A percentile compares a stretch with the other conserved stretches of the same genome.
These are phyloP conservation scores for Penicillium sp. DNA, from an alignment of 2,329 filamentous ascomycete species.

Conservation along the genomic window DNA sequence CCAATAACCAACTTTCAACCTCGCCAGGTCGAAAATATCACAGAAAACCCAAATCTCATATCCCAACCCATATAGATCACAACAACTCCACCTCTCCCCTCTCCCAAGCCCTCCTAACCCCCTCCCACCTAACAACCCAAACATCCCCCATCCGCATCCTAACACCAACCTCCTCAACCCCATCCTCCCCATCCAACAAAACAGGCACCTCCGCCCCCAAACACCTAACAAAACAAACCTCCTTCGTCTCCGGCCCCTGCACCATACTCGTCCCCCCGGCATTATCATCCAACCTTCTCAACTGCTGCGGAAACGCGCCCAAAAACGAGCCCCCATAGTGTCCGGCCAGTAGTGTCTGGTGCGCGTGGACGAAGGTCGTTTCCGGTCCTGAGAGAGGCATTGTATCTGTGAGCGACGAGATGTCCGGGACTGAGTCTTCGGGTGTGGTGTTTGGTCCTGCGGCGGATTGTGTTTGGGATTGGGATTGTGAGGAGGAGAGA, in stretches of 20 bases:
- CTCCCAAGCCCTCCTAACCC: conserved; percentile 64
- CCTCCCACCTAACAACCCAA: conserved; percentile 74
- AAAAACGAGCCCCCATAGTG: conserved; percentile 90
- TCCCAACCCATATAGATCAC: conserved; percentile 28
- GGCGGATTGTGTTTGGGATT: conserved; percentile 11
- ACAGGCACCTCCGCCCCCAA: conserved; percentile 55
- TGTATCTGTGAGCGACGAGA: conserved; percentile 48
- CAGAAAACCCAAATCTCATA: neutral
- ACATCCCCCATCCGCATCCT: conserved; percentile 65
- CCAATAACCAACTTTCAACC: neutral
- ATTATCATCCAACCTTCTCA: conserved; percentile 89
- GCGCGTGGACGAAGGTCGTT: conserved; percentile 79
- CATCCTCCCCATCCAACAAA: conserved; percentile 41
- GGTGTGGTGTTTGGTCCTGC: conserved; percentile 23
- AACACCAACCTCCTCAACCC: conserved; percentile 41
- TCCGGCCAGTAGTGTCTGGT: conserved; percentile 80
- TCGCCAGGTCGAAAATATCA: neutral
- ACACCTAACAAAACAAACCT: conserved; percentile 80
- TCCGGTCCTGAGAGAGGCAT: conserved; percentile 77
- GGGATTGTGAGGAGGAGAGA: conserved; percentile 20
- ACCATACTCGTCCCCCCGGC: conserved; percentile 92
- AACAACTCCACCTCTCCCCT: conserved; percentile 53
- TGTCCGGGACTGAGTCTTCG: conserved; percentile 44
- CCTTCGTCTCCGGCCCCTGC: conserved; percentile 80
- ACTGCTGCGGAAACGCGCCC: conserved; percentile 73